Base-by-base conservation (phyloP, 176 grass and related monocot genomes). In the Tillandsia leiboldiana region DNA sequence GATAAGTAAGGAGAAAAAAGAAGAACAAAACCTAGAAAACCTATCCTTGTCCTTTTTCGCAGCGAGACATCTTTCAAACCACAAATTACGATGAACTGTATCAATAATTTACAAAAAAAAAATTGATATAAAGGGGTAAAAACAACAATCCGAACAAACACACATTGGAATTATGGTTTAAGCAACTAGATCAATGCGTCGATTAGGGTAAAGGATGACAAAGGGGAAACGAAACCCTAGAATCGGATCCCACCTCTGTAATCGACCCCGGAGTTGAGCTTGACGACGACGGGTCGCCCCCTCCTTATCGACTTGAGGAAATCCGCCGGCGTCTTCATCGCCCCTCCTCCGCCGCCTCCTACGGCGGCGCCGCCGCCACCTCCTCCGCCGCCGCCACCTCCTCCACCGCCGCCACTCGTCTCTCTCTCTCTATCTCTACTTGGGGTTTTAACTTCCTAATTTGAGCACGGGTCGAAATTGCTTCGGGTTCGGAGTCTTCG, bases 271-370 rank as follows among this genome's bases (percentile, higher is more conserved):
- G 86, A 97, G 74, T 97, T 97, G 65, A 97, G 94, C 84, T 92
- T 97, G 24, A 97, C 94, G 49, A 97, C 89, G 70, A 97, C 94
- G 63, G 94, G 86, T 14, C 89, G 86, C 27, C 94, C 94, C 74
- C 86, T 72, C 74, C 86, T 72, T 72, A 97, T 97, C 11, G 86
- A 97, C 82, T 97, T 97, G 81, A 97, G 94, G 72, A 92, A 97
- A 77, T 97, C 89, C 9, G 94, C 85, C 9, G 86, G 94, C 49
- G 89, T 97, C 89, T 90, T 97, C 53, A 90, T 89, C 49, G 84
- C 28, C 1, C 87, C 80, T 2, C 79, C 78, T 65, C 80, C 64
- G 50, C 68, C 51, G 47, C 76, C 70, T 24, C 24, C 24, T 24
- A 24, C 24, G 24, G 24, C 24, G 1, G 72, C 71, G 42, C 80